Base-by-base conservation (phyloP, 148 eudicot genomes). In the Rhododendron ovatum region DNA sequence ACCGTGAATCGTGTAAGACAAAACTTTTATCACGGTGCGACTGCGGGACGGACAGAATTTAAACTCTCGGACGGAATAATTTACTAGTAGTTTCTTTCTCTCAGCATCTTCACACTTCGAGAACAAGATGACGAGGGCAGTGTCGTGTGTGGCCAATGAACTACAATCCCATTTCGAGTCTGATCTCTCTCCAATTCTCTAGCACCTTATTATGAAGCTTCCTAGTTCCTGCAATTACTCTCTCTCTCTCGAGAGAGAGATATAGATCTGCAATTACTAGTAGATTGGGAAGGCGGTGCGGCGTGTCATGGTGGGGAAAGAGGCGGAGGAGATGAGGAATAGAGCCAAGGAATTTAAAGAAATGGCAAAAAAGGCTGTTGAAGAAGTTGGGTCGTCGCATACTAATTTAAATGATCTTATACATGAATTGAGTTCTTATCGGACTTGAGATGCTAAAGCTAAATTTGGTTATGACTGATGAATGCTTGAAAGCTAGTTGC, bases 381-480 rank as follows among this genome's bases (percentile, higher is more conserved):
- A 85, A 37, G 85, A 87, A 83, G 94, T 90, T 0, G 93, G 93
- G 17, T 92, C 94, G n/a, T 91, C 94, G 6, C 76, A 81, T 24
- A 9, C 71, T 26, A 85, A 83, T 80, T n/a, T 88, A 47, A 43
- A 39, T 73, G 71, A 65, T 85, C 75, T 91, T 83, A 82, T 91
- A 1, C 55, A 73, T 48, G 91, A 91, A 41, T 28, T 91, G 55
- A 67, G 57, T 7, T 33, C 65, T 14, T 13, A 30, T 79, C n/a
- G n/a, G 1, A 50, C 47, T 50, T 80, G 18, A 80, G 41, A 6
- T 39, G 55, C 4, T 69, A 35, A 69, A 69, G 18, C 17, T 69
- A 3, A 67, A 26, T 67, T n/a, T 65, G 33, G 14, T n/a, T n/a
- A 9, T 10, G 13, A 6, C 1, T 26, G 28, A 65, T 65, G 13